These are phyloP conservation scores for Leishmania aethiopica DNA, from an alignment of 208 protist species.

Conservation along the genomic window DNA sequence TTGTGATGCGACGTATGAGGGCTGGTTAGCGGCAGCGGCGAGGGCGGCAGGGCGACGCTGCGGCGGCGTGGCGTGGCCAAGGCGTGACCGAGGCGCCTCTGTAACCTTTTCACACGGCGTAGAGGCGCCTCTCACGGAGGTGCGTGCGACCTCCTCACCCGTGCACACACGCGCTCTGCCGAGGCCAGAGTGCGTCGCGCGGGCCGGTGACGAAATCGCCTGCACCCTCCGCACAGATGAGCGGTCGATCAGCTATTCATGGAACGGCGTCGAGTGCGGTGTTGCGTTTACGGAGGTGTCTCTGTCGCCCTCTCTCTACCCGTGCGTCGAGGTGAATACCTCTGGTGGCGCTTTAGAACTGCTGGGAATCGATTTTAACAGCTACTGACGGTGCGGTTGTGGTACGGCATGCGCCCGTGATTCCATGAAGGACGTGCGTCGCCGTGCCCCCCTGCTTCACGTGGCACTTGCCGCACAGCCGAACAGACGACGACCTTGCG, in stretches of 20 bases:
- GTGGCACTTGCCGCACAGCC: no score
- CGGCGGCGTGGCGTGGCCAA: background rate
- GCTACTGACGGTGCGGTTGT: background rate
- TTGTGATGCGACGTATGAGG: background rate
- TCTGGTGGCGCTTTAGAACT: constrained; percentile 48
- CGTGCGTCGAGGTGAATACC: constrained; percentile 56
- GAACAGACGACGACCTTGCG: background rate
- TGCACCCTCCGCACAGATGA: constrained; percentile 32
- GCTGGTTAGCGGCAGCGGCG: constrained; percentile 16
- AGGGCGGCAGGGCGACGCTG: constrained; percentile 5
- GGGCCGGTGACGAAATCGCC: constrained; percentile 43
- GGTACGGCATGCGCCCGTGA: background rate
- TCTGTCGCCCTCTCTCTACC: constrained; percentile 46
- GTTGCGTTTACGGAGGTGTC: constrained; percentile 41
- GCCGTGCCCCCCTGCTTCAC: background rate
- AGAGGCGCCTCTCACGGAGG: background rate
- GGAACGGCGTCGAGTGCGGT: constrained; percentile 54
- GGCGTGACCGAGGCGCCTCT: background rate
- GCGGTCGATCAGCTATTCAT: constrained; percentile 37
- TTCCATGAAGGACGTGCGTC: background rate
- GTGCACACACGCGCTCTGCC: background rate
- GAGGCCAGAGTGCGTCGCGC: constrained; percentile 15
- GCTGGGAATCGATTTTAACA: constrained; percentile 19
- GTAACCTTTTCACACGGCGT: background rate
- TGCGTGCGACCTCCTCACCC: background rate